Conservation (phyloP, 371 early-diverging fungal species). For the Apophysomyces trapeziformis region DNA sequence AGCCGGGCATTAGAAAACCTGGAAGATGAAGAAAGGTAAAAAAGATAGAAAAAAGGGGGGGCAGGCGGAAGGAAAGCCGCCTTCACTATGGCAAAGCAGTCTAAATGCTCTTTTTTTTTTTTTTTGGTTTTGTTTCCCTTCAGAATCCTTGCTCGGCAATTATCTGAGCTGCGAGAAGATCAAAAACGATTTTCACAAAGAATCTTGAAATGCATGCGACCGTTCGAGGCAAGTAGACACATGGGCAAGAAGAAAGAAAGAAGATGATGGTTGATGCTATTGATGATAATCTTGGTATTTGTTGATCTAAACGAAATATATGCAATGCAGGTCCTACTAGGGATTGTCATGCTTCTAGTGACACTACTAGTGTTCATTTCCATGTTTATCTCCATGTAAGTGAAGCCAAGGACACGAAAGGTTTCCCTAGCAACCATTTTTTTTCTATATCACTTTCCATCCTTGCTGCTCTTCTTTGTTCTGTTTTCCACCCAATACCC, state of each 20-base stretch:
- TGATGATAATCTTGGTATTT: neutral
- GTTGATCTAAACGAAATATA: too few species aligned
- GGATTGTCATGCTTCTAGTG: slow-evolving; percentile 14
- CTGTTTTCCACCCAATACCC: too few species aligned
- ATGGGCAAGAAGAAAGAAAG: neutral
- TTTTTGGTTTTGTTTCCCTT: neutral
- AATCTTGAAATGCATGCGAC: slow-evolving; percentile 22
- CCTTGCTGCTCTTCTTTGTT: too few species aligned
- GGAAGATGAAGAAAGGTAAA: slow-evolving; percentile 45
- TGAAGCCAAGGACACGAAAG: too few species aligned
- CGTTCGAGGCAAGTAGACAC: slow-evolving; percentile 30
- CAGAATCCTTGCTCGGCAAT: slow-evolving; percentile 33
- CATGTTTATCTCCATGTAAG: slow-evolving; percentile 29
- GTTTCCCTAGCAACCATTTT: too few species aligned
- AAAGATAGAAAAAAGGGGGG: slow-evolving; percentile 1
- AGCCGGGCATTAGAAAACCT: slow-evolving; percentile 40
- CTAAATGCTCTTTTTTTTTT: neutral
- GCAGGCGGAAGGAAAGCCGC: neutral
- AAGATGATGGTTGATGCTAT: too few species aligned
- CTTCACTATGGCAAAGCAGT: neutral
- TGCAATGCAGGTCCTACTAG: slow-evolving; percentile 14
- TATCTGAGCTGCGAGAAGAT: slow-evolving; percentile 31
- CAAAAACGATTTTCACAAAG: slow-evolving; percentile 18
- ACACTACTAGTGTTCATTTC: slow-evolving; percentile 23
- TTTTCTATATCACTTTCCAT: too few species aligned